phyloP scores from a whole-genome alignment of 192 early-diverging fungal species.

The Podila clonocystis region DNA sequence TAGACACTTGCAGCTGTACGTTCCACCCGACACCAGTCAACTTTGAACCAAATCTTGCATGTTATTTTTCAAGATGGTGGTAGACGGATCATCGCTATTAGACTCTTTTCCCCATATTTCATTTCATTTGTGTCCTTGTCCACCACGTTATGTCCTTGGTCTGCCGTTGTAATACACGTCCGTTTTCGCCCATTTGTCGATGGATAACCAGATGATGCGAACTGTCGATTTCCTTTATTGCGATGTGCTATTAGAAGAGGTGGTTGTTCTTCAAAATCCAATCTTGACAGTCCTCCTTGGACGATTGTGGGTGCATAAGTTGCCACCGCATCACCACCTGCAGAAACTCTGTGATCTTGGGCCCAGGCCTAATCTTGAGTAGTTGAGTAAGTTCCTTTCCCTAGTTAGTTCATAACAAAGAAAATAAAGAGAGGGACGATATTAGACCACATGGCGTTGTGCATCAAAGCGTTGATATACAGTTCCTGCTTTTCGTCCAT shows the following conservation, averaged over 20 bases:
- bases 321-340: constrained; percentile 83
- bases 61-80: no score
- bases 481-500: background rate
- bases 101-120: no score
- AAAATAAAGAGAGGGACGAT: background rate
- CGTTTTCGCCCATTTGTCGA: no score
- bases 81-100: no score
- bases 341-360: constrained; percentile 65
- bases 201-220: no score
- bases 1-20: no score
- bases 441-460: background rate
- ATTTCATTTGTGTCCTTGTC: no score
- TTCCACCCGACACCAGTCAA: no score
- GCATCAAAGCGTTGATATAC: background rate
- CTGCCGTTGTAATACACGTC: no score
- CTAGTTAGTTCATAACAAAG: constrained; percentile 41
- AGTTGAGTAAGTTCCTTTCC: constrained; percentile 69
- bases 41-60: no score
- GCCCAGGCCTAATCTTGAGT: constrained; percentile 78
- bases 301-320: constrained; percentile 73
- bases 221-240: no score
- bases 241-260: background rate
- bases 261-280: constrained; percentile 54
- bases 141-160: no score
- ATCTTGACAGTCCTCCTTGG: constrained; percentile 67